phyloP scores from a whole-genome alignment of 2,329 filamentous ascomycete species.

The Plenodomus lindquistii region DNA sequence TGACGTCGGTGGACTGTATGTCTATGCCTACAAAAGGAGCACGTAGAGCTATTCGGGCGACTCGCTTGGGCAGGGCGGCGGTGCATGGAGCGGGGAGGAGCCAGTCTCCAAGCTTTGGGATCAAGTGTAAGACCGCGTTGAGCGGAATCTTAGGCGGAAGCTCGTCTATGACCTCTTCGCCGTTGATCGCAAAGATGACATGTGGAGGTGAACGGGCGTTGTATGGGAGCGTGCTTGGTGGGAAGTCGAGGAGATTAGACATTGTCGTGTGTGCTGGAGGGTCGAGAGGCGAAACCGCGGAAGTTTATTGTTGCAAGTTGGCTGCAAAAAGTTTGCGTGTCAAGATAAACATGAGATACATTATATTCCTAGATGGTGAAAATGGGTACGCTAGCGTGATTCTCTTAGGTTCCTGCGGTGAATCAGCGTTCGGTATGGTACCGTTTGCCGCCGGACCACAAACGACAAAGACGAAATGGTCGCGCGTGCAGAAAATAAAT shows the following conservation, averaged over 20 bases:
- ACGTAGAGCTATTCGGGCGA: constrained; percentile 4
- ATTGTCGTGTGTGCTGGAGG: constrained; percentile 10
- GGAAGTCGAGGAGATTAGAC: constrained; percentile 30
- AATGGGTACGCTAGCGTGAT: neutral
- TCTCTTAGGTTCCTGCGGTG: neutral
- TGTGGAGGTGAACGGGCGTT: constrained; percentile 19
- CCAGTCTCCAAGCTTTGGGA: constrained; percentile 21
- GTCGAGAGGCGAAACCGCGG: neutral
- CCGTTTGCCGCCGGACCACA: neutral
- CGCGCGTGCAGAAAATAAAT: neutral
- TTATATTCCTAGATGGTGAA: neutral
- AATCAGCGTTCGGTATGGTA: neutral
- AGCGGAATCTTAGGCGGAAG: constrained; percentile 27
- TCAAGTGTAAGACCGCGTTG: constrained; percentile 23
- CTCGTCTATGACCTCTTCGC: constrained; percentile 7
- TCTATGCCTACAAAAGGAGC: constrained; percentile 23
- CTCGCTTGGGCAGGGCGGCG: neutral
- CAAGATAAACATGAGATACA: neutral
- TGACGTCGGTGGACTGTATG: constrained; percentile 18
- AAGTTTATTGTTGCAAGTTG: neutral
- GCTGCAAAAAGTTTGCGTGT: neutral
- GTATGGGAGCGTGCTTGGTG: constrained; percentile 11
- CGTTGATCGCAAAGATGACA: constrained; percentile 25
- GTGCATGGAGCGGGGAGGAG: constrained; percentile 14
- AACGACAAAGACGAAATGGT: neutral